Percentiles rank a stretch among this genome's conserved stretches.
phyloP scores from a whole-genome alignment of 2,329 filamentous ascomycete genomes.

The Colletotrichum musae region DNA sequence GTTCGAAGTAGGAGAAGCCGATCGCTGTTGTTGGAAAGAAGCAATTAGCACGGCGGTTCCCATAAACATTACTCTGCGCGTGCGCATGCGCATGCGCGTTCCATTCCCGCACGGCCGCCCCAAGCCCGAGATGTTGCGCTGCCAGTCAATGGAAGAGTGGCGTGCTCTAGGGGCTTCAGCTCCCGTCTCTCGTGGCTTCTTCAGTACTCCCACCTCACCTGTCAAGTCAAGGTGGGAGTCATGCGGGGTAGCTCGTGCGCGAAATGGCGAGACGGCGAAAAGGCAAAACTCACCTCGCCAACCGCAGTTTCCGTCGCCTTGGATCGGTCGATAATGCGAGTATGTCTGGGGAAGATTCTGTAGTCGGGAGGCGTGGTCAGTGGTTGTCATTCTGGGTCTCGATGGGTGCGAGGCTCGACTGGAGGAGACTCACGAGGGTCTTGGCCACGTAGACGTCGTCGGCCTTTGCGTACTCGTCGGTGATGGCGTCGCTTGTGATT shows the following conservation, averaged over 20 bases:
- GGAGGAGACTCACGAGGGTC: constrained; percentile 77
- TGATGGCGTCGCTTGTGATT: constrained; percentile 82
- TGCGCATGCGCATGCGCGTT: no score
- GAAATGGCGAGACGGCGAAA: constrained; percentile 5
- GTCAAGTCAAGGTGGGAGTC: constrained; percentile 15
- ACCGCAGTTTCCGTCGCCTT: constrained; percentile 95
- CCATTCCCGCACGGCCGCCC: neutral
- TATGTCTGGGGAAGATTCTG: constrained; percentile 87
- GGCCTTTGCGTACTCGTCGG: constrained; percentile 88
- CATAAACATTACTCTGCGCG: no score
- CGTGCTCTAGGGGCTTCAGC: constrained; percentile 1
- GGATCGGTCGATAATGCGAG: constrained; percentile 87
- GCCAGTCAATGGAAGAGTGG: constrained; percentile 2
- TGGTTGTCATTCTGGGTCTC: constrained; percentile 36
- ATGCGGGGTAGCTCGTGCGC: constrained; percentile 38
- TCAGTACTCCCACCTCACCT: neutral
- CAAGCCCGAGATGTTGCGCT: neutral
- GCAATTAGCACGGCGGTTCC: constrained; percentile 20
- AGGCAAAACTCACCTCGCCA: constrained; percentile 85
- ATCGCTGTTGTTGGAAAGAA: constrained; percentile 72
- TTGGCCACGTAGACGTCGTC: constrained; percentile 89
- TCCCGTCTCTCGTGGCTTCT: neutral
- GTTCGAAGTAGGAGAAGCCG: constrained; percentile 94
- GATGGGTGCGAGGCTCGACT: constrained; percentile 9
- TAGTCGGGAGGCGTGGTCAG: constrained; percentile 14